Evolutionary conservation across 2,329 filamentous ascomycete species (phyloP), one percentile per base, ranked within the genome.

Genomic region (Aspergillus flavus): DNA sequence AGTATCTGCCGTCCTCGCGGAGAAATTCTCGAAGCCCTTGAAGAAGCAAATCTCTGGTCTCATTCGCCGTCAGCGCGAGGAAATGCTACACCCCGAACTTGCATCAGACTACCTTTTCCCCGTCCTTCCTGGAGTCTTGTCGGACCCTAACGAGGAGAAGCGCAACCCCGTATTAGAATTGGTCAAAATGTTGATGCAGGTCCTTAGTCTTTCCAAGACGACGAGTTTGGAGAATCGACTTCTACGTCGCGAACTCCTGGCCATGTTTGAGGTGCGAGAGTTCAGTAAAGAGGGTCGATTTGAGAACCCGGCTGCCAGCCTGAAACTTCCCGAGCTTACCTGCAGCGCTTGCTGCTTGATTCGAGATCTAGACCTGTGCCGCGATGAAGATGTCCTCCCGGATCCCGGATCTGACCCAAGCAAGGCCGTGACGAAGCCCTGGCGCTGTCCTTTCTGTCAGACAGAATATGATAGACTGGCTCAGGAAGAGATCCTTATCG

Each of bases 221-320:
- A 95, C 96, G 71, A 90, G 89, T 0, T 87, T 96, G 55, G 94
- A 98, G 78, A 93, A 93, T 3, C 89, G 95, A 6, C 83, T 96
- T 1, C 84, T 99, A 0, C 89, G 96, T 59, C 96, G 96, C 71
- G 94, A 98, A 64, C 84, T 99, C 0, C 86, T 99, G 0, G 86
- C 89, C 11, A 85, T 98, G 58, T 97, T 99, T 77, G 95, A 99
- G 61, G 89, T 99, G 59, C 91, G 93, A 70, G 95, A 99, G 78
- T 99, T 99, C 81, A 91, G 90, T 76, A 86, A 89, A 59, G 92
- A 94, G 61, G 94, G 91, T n/a, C 86, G 89, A 3, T 99, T 98
- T 77, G 83, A 87, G 64, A 98, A 98, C 75, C 94, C 95, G 0
- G 91, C 88, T 58, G 88, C 91, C 61, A 89, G 85, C 52, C 85